Percentiles rank a stretch among this genome's conserved stretches.
Evolutionary conservation across 1,284 basidiomycete genomes (phyloP).

Genomic region (Ganoderma sp.): DNA sequence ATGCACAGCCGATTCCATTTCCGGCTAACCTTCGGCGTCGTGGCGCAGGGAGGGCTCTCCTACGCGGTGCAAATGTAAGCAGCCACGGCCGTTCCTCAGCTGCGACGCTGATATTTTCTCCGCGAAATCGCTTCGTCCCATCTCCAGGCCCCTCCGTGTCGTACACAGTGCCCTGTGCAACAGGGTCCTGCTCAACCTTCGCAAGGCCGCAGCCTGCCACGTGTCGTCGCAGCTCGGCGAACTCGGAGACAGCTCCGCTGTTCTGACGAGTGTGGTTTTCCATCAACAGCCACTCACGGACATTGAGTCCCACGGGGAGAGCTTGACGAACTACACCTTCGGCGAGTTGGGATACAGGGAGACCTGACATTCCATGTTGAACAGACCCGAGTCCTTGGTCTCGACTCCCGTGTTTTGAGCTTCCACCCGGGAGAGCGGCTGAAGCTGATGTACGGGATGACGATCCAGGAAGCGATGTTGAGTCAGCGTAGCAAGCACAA

Average conservation of each 20-base stretch:
- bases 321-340: neutral
- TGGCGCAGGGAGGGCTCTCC: neutral
- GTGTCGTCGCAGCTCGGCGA: too few relatives aligned
- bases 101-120: neutral
- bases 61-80: conserved; percentile 4
- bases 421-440: too few relatives aligned
- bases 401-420: too few relatives aligned
- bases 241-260: neutral
- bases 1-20: too few relatives aligned
- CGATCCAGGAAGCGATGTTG: too few relatives aligned
- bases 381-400: too few relatives aligned
- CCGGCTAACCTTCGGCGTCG: neutral
- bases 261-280: neutral
- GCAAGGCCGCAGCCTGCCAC: conserved; percentile 1
- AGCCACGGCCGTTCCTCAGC: too few relatives aligned
- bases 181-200: conserved; percentile 9
- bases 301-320: neutral
- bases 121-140: too few relatives aligned
- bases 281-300: neutral
- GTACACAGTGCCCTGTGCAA: conserved; percentile 9
- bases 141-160: conserved; percentile 6
- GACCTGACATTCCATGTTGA: neutral
- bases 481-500: too few relatives aligned
- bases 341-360: neutral
- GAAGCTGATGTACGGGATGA: too few relatives aligned